Conservation (phyloP, 2,329 filamentous ascomycete species). For the Bipolaris sorokiniana region DNA sequence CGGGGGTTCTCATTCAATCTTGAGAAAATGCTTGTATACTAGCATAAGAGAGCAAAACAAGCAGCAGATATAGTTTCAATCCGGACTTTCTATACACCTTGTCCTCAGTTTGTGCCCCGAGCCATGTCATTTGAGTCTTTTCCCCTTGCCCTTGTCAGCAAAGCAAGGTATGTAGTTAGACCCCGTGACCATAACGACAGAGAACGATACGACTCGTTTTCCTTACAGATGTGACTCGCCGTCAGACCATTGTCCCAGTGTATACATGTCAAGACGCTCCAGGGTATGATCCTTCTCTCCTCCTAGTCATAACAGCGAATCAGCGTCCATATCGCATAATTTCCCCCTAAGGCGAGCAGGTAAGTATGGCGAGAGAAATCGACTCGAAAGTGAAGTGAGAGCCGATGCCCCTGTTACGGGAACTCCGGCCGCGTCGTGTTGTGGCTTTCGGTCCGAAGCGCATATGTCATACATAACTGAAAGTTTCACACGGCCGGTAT, state of each 20-base stretch:
- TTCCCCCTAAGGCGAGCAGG: neutral
- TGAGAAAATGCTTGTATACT: neutral
- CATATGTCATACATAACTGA: conserved; percentile 2
- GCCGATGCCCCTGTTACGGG: neutral
- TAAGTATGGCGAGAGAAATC: neutral
- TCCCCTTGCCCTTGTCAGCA: neutral
- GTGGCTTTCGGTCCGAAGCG: conserved; percentile 1
- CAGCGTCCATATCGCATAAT: neutral
- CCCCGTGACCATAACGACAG: neutral
- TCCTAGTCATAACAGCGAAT: neutral
- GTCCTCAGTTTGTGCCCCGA: neutral
- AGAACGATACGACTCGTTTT: neutral
- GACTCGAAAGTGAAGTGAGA: neutral
- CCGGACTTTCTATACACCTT: neutral
- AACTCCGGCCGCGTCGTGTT: neutral
- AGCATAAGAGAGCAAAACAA: neutral
- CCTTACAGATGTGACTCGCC: neutral
- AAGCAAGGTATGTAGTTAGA: neutral
- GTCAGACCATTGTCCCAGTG: neutral
- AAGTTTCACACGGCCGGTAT: neutral
- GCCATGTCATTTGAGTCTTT: neutral
- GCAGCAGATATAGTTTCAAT: neutral
- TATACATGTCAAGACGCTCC: neutral
- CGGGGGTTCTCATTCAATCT: neutral
- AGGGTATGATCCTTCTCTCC: neutral